phyloP scores from a whole-genome alignment of 164 flowering plant species.

The Pachysandra terminalis region DNA sequence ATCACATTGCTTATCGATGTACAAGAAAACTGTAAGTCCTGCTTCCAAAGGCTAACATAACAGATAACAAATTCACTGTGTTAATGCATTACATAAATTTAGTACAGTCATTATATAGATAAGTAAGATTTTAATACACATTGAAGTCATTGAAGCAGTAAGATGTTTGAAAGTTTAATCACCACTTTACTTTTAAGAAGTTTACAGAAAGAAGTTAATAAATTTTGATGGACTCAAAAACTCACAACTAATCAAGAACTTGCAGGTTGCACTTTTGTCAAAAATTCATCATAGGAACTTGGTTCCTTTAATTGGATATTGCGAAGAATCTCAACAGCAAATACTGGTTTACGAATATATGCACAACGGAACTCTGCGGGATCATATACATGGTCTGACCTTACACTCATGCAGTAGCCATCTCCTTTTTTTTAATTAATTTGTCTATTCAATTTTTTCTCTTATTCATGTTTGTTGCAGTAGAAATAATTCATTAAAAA shows the following conservation, averaged over 20 bases:
- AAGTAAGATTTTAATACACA: not conserved
- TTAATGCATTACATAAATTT: no score
- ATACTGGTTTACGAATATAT: constrained; percentile 92
- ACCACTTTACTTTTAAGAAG: not conserved
- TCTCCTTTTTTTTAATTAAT: not conserved
- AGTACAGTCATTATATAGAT: no score
- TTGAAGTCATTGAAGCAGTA: not conserved
- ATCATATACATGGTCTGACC: constrained; percentile 70
- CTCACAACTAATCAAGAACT: constrained; percentile 11
- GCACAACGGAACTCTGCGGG: constrained; percentile 92
- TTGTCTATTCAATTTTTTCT: not conserved
- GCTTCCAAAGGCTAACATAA: not conserved
- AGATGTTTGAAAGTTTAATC: not conserved
- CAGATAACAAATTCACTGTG: no score
- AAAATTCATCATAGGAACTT: constrained; percentile 93
- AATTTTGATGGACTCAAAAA: not conserved
- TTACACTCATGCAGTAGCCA: not conserved
- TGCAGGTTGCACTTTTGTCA: constrained; percentile 90
- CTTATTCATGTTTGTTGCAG: not conserved
- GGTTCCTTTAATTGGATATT: constrained; percentile 89
- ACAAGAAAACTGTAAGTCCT: not conserved
- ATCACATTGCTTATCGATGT: not conserved
- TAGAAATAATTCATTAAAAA: not conserved
- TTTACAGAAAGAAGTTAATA: not conserved
- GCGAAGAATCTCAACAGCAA: constrained; percentile 73